Evolutionary conservation across 441 rosid genomes (phyloP).

Genomic region (Croton laevigatus): DNA sequence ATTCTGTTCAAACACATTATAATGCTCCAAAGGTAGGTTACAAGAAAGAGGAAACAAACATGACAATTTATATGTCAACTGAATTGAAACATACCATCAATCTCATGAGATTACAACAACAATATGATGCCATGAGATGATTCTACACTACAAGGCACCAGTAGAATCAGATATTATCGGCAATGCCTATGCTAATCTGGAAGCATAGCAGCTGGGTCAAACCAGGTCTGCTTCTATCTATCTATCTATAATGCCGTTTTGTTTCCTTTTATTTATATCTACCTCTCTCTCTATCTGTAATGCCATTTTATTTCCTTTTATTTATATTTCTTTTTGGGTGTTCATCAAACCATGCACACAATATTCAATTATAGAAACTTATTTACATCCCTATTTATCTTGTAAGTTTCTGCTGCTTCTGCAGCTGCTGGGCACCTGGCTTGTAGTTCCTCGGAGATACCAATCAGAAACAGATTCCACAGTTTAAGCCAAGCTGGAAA

Average conservation of each 20-base stretch:
- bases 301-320: too few relatives aligned
- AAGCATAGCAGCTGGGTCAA: too few relatives aligned
- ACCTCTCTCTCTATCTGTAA: too few relatives aligned
- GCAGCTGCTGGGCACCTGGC: neutral
- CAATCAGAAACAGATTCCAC: neutral
- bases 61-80: neutral
- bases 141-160: neutral
- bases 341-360: neutral
- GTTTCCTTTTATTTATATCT: too few relatives aligned
- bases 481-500: neutral
- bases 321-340: neutral
- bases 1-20: neutral
- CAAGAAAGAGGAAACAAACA: neutral
- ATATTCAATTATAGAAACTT: neutral
- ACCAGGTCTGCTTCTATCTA: too few relatives aligned
- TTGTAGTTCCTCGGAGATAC: neutral
- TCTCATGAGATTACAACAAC: neutral
- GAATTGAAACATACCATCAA: neutral
- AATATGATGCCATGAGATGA: neutral
- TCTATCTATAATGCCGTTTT: too few relatives aligned
- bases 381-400: neutral
- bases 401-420: neutral
- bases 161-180: neutral
- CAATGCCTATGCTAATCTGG: too few relatives aligned
- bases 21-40: neutral